Evolutionary conservation across 176 grass and related monocot species (phyloP), one percentile per base, ranked within the genome.

Genomic region (Zoysia pacifica): DNA sequence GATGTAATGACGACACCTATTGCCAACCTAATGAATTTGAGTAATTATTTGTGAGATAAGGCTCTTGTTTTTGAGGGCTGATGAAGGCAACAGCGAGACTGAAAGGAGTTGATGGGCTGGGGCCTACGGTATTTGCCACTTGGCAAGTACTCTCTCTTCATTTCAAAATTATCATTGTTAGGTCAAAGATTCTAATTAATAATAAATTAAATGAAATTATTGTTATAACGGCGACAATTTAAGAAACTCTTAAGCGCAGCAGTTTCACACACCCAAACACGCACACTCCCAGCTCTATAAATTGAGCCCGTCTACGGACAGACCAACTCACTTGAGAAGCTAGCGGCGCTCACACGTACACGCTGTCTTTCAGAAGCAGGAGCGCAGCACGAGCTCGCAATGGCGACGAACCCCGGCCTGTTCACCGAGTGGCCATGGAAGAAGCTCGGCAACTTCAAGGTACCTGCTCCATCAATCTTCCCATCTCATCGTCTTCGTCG

Each of bases 371-470:
- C 28, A 28, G 28, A 56, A 59, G 19, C 35, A 46, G 76, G 56
- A 69, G 52, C 56, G n/a, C n/a, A 18, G 9, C 39, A 5, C 38
- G 5, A 76, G 46, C 76, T 55, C 39, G 38, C 63, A 55, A 79
- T 79, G 94, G 94, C 94, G 84, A 89, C 91, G 36, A 91, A 91
- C 67, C 91, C 94, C 18, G 94, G 94, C 54, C 72, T 88, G 60
- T 88, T 97, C 84, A 97, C 82, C 18, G 89, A 91, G 76, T 97
- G 94, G 94, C 94, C 94, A 79, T 97, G 94, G 94, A 90, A 91
- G 53, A 87, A 85, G 75, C 91, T 97, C n/a, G 94, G 94, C 59
- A 91, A 76, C 79, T 93, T 97, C 84, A 97, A 97, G 94, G 94
- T 97, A 81, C 40, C 19, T 75, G 16, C 20, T 28, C 10, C 2